These are phyloP conservation scores for Fusarium scirpi DNA, from an alignment of 2,329 filamentous ascomycete genomes.

Conservation along the genomic window DNA sequence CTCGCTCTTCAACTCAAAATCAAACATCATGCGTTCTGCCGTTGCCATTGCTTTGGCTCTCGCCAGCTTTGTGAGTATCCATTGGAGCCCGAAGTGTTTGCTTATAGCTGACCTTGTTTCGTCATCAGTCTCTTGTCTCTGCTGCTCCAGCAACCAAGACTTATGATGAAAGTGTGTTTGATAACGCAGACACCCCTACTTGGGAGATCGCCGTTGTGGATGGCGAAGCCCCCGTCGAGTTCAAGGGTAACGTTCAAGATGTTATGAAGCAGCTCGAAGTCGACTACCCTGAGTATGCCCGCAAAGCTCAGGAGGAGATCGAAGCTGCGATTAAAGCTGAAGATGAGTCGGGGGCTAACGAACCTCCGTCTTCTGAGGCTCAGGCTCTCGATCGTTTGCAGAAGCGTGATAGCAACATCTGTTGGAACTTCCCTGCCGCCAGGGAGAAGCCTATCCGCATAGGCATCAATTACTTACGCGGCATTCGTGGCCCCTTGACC, in stretches of 20 bases:
- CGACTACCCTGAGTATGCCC: background rate
- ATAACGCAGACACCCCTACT: background rate
- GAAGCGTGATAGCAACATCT: background rate
- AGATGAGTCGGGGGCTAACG: no score
- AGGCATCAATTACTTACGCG: background rate
- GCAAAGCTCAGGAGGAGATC: background rate
- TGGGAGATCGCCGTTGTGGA: background rate
- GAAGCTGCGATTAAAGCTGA: background rate
- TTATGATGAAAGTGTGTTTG: background rate
- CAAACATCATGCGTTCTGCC: background rate
- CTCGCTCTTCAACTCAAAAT: background rate
- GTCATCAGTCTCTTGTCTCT: background rate
- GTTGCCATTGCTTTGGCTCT: background rate
- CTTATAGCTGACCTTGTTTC: background rate
- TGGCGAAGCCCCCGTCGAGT: background rate
- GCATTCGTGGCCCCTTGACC: background rate
- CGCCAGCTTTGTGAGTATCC: background rate
- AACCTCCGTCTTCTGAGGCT: background rate
- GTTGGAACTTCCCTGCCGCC: rapidly evolving
- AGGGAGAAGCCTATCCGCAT: background rate
- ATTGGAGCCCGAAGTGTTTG: rapidly evolving
- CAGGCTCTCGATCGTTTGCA: background rate
- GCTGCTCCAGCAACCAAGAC: background rate
- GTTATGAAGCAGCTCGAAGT: background rate
- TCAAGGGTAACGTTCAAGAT: background rate